Percentiles rank a stretch among this genome's conserved stretches.
Conservation (phyloP, 148 eudicot genomes). For the Tetragonia tetragonoides region DNA sequence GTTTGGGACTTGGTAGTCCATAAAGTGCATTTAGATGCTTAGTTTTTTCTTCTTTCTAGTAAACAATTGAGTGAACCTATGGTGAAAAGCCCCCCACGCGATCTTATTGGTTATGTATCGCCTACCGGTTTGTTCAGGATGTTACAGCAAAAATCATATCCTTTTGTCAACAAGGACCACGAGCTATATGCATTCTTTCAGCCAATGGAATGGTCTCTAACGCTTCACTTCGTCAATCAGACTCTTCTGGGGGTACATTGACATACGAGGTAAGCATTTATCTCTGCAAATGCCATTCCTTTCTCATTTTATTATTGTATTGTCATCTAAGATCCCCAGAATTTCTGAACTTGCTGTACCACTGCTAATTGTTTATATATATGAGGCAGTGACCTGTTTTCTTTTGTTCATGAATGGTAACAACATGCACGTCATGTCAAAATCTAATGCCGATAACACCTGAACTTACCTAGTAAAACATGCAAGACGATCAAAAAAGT, state of each 20-base stretch:
- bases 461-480: too few relatives aligned
- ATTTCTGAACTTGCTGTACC: neutral
- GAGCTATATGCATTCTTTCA: slow-evolving; percentile 53
- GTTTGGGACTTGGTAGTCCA: neutral
- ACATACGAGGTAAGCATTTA: slow-evolving; percentile 48
- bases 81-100: neutral
- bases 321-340: neutral
- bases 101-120: slow-evolving; percentile 10
- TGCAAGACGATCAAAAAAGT: too few relatives aligned
- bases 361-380: too few relatives aligned
- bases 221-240: slow-evolving; percentile 49
- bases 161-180: slow-evolving; percentile 53
- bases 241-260: slow-evolving; percentile 52
- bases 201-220: slow-evolving; percentile 51
- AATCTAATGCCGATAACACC: too few relatives aligned
- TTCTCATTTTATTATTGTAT: neutral
- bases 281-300: neutral
- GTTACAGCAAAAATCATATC: slow-evolving; percentile 50
- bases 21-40: neutral
- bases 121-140: slow-evolving; percentile 37
- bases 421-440: neutral
- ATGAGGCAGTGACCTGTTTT: neutral
- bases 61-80: neutral
- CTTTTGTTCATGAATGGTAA: neutral
- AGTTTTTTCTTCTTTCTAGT: slow-evolving; percentile 5